These are phyloP conservation scores for Ballota nigra DNA, from an alignment of 257 asterid genomes.

Conservation along the genomic window DNA sequence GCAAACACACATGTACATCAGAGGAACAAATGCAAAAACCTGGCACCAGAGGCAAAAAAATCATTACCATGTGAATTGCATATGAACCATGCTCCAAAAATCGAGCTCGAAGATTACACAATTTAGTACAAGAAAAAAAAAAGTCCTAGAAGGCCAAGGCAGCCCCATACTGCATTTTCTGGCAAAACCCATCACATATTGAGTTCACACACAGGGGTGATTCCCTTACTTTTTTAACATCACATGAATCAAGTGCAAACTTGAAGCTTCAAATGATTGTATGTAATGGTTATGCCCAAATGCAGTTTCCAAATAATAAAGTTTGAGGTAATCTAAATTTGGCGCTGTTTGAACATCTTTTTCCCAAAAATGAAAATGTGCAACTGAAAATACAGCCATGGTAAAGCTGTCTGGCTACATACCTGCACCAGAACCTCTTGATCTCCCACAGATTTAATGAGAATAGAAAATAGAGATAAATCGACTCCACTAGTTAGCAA, in stretches of 20 bases:
- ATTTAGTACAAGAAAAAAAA: not conserved
- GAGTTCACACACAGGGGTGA: not conserved
- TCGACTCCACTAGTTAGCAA: conserved; percentile 94
- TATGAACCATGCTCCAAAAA: not conserved
- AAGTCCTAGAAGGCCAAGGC: not conserved
- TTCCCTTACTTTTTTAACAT: not conserved
- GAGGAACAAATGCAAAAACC: conserved; percentile 91
- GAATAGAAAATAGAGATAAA: conserved; percentile 87
- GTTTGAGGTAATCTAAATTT: not conserved
- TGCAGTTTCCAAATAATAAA: not conserved
- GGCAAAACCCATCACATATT: not conserved
- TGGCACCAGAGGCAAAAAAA: conserved; percentile 35
- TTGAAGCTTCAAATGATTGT: not conserved
- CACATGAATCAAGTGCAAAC: conserved; percentile 1
- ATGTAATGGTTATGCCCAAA: not conserved
- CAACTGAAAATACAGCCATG: conserved; percentile 12
- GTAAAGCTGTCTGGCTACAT: conserved; percentile 19
- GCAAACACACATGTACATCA: conserved; percentile 96
- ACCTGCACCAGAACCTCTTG: conserved; percentile 99
- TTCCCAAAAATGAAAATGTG: not conserved
- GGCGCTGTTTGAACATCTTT: not conserved
- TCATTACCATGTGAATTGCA: conserved; percentile 10
- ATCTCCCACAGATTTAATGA: conserved; percentile 80
- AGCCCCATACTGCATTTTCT: not conserved
- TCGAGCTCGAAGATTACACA: not conserved